These are phyloP conservation scores for Dioscorea cayenensis DNA, from an alignment of 116 monocot species.

Conservation along the genomic window DNA sequence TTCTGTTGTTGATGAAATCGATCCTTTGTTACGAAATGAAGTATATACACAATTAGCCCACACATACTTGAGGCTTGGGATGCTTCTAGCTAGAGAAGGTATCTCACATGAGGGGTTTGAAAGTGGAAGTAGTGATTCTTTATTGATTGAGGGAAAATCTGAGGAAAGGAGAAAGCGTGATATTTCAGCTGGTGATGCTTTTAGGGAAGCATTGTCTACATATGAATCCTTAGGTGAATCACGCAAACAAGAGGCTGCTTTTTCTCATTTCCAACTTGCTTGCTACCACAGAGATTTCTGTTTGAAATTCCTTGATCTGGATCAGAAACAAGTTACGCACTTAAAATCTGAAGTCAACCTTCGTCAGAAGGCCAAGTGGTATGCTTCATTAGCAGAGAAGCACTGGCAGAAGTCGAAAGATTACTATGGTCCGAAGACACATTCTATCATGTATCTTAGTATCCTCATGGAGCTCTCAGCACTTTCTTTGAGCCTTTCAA, in stretches of 20 bases:
- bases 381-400: slow-evolving; percentile 80
- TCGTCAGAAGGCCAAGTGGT: slow-evolving; percentile 76
- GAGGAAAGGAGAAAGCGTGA: slow-evolving; percentile 28
- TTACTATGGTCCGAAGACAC: slow-evolving; percentile 88
- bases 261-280: slow-evolving; percentile 82
- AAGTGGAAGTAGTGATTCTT: slow-evolving; percentile 11
- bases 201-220: slow-evolving; percentile 71
- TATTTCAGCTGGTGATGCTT: slow-evolving; percentile 74
- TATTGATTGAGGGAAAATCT: slow-evolving; percentile 12
- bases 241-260: slow-evolving; percentile 93
- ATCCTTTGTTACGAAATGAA: slow-evolving; percentile 47
- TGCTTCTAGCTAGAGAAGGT: slow-evolving; percentile 84
- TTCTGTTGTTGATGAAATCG: slow-evolving; percentile 27
- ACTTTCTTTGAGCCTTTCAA: slow-evolving; percentile 51
- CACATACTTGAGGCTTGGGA: slow-evolving; percentile 84
- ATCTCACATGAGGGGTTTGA: slow-evolving; percentile 24
- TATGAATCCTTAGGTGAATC: slow-evolving; percentile 78
- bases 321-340: slow-evolving; percentile 37
- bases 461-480: slow-evolving; percentile 77
- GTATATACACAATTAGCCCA: slow-evolving; percentile 80
- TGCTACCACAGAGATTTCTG: slow-evolving; percentile 69
- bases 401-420: slow-evolving; percentile 74
- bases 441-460: slow-evolving; percentile 68
- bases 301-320: slow-evolving; percentile 56
- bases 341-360: slow-evolving; percentile 30